Conservation (phyloP, 179 eudicot species). For the Beta corolliflora region DNA sequence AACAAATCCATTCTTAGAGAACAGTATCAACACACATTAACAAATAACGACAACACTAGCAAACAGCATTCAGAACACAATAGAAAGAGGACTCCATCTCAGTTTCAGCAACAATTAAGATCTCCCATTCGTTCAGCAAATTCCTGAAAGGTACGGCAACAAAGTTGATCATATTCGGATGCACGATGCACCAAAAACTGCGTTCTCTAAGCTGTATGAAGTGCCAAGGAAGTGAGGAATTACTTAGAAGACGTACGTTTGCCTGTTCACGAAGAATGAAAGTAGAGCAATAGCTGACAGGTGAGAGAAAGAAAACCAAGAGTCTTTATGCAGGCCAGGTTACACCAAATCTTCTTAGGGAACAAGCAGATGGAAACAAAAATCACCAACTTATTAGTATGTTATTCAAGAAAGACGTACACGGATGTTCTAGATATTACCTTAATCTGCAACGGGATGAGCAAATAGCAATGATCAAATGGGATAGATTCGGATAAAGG, state of each 20-base stretch:
- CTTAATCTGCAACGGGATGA: too few species aligned
- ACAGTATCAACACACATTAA: not conserved
- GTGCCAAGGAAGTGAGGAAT: not conserved
- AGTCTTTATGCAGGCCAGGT: not conserved
- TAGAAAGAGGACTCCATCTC: not conserved
- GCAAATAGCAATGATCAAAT: not conserved
- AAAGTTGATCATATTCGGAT: not conserved
- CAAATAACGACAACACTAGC: too few species aligned
- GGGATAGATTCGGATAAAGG: not conserved
- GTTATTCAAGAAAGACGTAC: not conserved
- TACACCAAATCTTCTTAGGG: not conserved
- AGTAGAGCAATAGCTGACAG: not conserved
- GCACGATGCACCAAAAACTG: not conserved
- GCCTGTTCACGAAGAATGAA: not conserved
- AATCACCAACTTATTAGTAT: not conserved
- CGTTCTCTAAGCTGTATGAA: not conserved
- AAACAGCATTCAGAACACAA: not conserved
- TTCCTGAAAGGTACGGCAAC: not conserved
- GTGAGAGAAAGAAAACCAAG: not conserved
- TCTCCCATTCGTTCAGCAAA: not conserved
- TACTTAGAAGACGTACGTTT: not conserved
- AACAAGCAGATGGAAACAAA: not conserved
- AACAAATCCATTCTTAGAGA: not conserved
- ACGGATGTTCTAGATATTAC: too few species aligned
- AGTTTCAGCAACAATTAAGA: not conserved